Evolutionary conservation across 768 basidiomycete species (phyloP).

Genomic region (Suillus lakei): DNA sequence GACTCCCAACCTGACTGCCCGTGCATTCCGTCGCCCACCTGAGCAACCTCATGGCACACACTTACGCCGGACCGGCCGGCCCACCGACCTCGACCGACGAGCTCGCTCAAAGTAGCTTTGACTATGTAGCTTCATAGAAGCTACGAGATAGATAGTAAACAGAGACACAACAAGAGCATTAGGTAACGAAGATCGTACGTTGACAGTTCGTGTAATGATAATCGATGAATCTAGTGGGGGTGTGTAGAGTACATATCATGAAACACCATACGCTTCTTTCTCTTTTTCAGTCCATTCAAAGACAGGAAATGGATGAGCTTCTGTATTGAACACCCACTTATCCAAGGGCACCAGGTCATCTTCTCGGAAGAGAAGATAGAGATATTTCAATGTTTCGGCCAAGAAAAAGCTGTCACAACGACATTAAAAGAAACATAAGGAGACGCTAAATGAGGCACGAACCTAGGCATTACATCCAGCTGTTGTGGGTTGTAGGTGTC

Average conservation of each 20-base stretch:
- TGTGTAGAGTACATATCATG: background rate
- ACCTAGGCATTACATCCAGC: conserved; percentile 79
- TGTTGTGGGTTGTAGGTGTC: conserved; percentile 43
- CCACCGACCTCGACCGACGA: background rate
- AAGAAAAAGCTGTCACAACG: conserved; percentile 48
- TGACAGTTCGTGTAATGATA: background rate
- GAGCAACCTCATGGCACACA: background rate
- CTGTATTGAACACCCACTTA: conserved; percentile 68
- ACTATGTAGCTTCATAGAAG: background rate
- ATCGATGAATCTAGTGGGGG: background rate
- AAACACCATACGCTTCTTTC: conserved; percentile 46
- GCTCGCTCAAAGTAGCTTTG: background rate
- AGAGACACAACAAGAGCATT: background rate
- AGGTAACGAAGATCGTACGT: background rate
- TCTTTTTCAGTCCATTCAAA: conserved; percentile 66
- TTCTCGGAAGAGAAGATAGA: conserved; percentile 71
- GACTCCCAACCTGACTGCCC: background rate
- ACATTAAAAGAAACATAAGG: background rate
- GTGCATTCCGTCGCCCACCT: background rate
- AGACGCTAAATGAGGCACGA: conserved; percentile 25
- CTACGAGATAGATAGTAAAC: background rate
- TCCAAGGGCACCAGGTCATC: conserved; percentile 60
- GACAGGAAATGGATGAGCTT: conserved; percentile 80
- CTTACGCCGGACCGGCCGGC: conserved; percentile 14
- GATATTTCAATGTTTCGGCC: conserved; percentile 73